Conservation (phyloP, 208 protist genomes). For the Porcisia hertigi region DNA sequence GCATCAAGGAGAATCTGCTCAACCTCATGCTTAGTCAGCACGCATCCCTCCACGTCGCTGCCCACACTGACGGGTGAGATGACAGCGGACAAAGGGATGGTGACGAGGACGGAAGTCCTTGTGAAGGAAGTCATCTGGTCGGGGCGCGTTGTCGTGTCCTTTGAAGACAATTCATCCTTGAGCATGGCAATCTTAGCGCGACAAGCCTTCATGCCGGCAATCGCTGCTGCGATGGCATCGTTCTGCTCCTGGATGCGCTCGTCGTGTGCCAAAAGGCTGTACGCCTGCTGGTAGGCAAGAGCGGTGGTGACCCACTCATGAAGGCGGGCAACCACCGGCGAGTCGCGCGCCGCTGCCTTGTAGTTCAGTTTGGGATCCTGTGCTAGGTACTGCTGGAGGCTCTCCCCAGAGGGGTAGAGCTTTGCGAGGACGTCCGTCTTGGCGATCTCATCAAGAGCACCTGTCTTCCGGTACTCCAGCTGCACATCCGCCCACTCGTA, state of each 20-base stretch:
- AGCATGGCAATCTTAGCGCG: constrained; percentile 66
- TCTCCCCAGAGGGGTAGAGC: constrained; percentile 41
- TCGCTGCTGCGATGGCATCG: constrained; percentile 50
- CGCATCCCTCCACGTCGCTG: constrained; percentile 41
- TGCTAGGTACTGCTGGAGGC: constrained; percentile 30
- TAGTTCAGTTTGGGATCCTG: constrained; percentile 42
- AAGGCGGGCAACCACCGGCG: constrained; percentile 42
- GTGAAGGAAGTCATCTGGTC: constrained; percentile 64
- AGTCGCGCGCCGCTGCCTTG: constrained; percentile 43
- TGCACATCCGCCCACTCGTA: constrained; percentile 68
- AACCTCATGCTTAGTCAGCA: constrained; percentile 67
- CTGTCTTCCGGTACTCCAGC: constrained; percentile 50
- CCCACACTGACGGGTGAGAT: constrained; percentile 58
- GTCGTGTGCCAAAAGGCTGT: constrained; percentile 52
- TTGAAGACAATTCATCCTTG: constrained; percentile 56
- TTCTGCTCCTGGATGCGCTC: constrained; percentile 68
- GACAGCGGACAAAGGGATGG: constrained; percentile 51
- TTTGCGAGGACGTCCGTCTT: constrained; percentile 51
- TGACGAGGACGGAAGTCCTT: constrained; percentile 52
- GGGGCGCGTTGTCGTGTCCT: constrained; percentile 17
- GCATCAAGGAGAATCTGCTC: constrained; percentile 36
- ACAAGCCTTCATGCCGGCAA: constrained; percentile 62
- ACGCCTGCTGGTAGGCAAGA: constrained; percentile 67
- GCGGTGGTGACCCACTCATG: constrained; percentile 62
- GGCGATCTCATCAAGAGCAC: constrained; percentile 36